Conservation (phyloP, 441 rosid genomes). For the Caryocar brasiliense region DNA sequence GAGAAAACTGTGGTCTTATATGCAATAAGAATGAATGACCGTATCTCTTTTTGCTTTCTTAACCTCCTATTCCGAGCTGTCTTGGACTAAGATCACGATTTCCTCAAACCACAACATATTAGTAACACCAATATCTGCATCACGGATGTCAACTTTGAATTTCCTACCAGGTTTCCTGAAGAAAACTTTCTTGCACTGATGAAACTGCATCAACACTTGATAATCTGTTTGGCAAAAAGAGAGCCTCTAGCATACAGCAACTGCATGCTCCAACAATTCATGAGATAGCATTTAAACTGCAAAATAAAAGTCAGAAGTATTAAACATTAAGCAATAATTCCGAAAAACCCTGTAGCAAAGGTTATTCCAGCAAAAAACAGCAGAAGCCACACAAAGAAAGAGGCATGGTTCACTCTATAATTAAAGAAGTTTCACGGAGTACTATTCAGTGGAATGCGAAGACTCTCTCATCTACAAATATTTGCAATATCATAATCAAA, state of each 20-base stretch:
- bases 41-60: constrained; percentile 3
- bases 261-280: constrained; percentile 32
- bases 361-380: background rate
- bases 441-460: too few relatives aligned
- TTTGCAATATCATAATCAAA: too few relatives aligned
- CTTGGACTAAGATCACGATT: constrained; percentile 19
- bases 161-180: constrained; percentile 14
- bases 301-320: constrained; percentile 4
- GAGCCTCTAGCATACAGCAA: constrained; percentile 28
- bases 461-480: too few relatives aligned
- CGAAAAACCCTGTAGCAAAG: background rate
- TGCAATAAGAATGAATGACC: background rate
- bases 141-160: constrained; percentile 11
- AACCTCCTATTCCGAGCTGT: constrained; percentile 17
- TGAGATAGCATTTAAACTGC: constrained; percentile 31
- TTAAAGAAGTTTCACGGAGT: too few relatives aligned
- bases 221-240: constrained; percentile 19
- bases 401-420: too few relatives aligned
- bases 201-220: constrained; percentile 25
- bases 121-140: constrained; percentile 29
- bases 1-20: constrained; percentile 22
- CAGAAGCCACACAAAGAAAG: too few relatives aligned
- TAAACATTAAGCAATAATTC: background rate
- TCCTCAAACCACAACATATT: constrained; percentile 25
- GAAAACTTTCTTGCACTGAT: constrained; percentile 18